Conservation (phyloP, 306 rosid genomes). For the Cicer bijugum region DNA sequence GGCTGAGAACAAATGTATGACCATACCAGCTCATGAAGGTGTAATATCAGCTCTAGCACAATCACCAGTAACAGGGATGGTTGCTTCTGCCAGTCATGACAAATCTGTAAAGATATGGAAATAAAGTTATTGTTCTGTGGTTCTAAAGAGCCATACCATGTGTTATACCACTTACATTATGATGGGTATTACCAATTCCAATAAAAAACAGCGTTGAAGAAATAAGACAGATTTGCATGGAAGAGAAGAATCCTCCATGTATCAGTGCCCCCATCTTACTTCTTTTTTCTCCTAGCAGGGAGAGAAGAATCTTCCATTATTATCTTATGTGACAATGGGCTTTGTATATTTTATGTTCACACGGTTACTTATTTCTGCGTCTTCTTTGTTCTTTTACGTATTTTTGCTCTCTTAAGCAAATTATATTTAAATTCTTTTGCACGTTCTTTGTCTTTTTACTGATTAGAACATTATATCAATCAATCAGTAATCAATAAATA, state of each 20-base stretch:
- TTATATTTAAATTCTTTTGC: background rate
- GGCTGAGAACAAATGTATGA: conserved; percentile 80
- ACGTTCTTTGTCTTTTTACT: conserved; percentile 19
- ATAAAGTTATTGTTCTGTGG: conserved; percentile 45
- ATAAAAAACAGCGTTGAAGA: conserved; percentile 35
- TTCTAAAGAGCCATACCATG: conserved; percentile 43
- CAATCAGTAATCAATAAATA: conserved; percentile 17
- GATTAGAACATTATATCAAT: conserved; percentile 27
- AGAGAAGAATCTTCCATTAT: conserved; percentile 34
- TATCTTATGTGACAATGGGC: conserved; percentile 46
- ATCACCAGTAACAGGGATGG: conserved; percentile 79
- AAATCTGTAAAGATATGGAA: conserved; percentile 92
- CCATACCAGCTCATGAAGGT: conserved; percentile 76
- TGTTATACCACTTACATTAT: conserved; percentile 39
- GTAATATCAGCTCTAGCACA: conserved; percentile 83
- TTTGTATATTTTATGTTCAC: conserved; percentile 30
- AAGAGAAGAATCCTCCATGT: conserved; percentile 32
- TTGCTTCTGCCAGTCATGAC: conserved; percentile 91
- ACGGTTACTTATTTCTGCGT: background rate
- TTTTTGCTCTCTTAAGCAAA: background rate
- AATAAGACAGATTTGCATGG: conserved; percentile 20
- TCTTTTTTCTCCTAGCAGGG: conserved; percentile 12
- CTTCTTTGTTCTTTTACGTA: too few relatives aligned
- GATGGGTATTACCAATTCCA: conserved; percentile 34
- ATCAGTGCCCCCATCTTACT: background rate